Evolutionary conservation across 345 rosid species (phyloP), one percentile per base, ranked within the genome.

Genomic region (Eucalyptus polybractea): DNA sequence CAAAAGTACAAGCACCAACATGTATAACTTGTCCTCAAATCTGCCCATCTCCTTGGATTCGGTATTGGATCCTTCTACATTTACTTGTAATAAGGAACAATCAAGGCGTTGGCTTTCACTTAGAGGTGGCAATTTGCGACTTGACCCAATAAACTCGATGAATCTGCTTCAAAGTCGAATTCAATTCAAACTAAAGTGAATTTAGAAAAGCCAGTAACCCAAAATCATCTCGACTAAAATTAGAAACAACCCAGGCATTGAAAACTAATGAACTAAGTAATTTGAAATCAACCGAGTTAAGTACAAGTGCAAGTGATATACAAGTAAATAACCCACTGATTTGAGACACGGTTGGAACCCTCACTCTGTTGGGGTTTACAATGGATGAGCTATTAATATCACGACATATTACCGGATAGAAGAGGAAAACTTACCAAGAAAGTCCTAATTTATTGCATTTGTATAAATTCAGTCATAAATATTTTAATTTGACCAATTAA

Each of bases 401-500:
- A 8, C 1, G 13, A 17, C 80, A 17, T 0, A 5, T 33, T 4
- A 11, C 4, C 2, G 0, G 1, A 76, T 37, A 37, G 15, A 21
- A 37, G 3, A 56, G 3, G 3, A 56, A 56, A 56, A 24, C 12
- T 56, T 56, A 56, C 0, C 2, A 24, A 4, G 1, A 24, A 24
- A 56, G 62, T 56, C 0, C 0, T 56, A 0, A 56, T 0, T 56
- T 56, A 1, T 24, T 56, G 0, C 0, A 9, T 56, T 2, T 10
- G 1, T 56, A 56, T 24, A 0, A 56, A 56, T 56, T 24, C 1
- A 56, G 0, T 60, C 1, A 3, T 27, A 6, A 60, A 27, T 0
- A 2, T 60, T 27, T 60, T 27, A 13, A 60, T 13, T 60, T 60
- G 2, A 0, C 0, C 33, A 60, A 60, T 27, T 60, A 1, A 60